These are phyloP conservation scores for Copromyces sp. DNA, from an alignment of 495 filamentous ascomycete species.

Conservation along the genomic window DNA sequence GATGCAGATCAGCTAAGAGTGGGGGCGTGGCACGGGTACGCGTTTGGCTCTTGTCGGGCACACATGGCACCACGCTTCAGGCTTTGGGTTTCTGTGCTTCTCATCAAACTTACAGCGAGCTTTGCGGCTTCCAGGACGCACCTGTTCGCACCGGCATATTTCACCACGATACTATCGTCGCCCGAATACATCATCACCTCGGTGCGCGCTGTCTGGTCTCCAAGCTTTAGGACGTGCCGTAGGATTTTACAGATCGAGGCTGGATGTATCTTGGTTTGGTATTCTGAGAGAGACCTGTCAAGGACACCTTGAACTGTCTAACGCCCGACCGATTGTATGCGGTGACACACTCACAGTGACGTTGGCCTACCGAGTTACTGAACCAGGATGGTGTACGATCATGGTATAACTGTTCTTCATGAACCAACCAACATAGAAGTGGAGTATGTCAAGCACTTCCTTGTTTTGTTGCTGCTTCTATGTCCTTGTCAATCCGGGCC, in stretches of 20 bases:
- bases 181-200: not conserved
- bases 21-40: too few species aligned
- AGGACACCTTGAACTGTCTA: too few species aligned
- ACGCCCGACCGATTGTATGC: too few species aligned
- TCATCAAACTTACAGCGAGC: too few species aligned
- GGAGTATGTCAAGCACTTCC: not conserved
- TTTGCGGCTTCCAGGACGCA: not conserved
- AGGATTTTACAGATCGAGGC: not conserved
- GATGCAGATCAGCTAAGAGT: not conserved
- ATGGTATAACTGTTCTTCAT: not conserved
- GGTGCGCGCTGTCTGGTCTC: not conserved
- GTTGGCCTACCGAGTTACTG: not conserved
- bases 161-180: not conserved
- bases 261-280: too few species aligned
- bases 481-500: not conserved
- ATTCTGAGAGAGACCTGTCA: too few species aligned
- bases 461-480: not conserved
- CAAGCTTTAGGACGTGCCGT: not conserved
- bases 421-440: not conserved
- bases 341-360: not conserved
- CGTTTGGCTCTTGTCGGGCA: not conserved
- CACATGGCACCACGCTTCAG: too few species aligned
- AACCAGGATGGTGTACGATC: not conserved
- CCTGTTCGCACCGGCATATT: not conserved
- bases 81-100: too few species aligned